Percentiles rank a stretch among this genome's conserved stretches.
These are phyloP conservation scores for Pyrus communis DNA, from an alignment of 306 rosid genomes.

Conservation along the genomic window DNA sequence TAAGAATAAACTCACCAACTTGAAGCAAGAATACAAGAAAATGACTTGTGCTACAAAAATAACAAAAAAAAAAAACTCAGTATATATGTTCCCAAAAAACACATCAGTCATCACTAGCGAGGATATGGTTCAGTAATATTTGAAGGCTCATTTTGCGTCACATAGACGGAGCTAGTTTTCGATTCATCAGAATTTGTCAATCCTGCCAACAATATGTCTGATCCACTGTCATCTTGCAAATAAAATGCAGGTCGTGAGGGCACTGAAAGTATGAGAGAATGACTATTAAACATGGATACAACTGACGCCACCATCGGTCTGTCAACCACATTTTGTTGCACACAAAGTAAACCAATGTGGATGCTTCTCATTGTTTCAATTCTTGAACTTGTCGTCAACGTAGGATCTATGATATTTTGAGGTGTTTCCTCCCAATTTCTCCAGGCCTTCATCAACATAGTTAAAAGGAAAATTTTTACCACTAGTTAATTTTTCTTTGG, in stretches of 20 bases:
- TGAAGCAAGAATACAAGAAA: background rate
- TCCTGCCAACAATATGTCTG: background rate
- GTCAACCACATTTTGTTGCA: background rate
- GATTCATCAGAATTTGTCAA: background rate
- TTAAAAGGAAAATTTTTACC: background rate
- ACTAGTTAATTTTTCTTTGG: no score
- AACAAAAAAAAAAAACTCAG: background rate
- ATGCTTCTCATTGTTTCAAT: slow-evolving; percentile 1
- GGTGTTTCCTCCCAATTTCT: slow-evolving; percentile 1
- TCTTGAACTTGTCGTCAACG: background rate
- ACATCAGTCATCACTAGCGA: background rate
- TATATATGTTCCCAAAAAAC: no score
- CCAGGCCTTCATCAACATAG: slow-evolving; percentile 2
- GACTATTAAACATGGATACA: background rate
- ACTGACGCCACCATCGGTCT: background rate
- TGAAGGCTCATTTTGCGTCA: background rate
- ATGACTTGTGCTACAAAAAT: background rate
- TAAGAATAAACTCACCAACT: background rate
- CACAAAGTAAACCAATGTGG: slow-evolving; percentile 9
- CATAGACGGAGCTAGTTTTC: background rate
- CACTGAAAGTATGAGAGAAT: background rate
- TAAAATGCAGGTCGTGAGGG: background rate
- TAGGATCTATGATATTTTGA: background rate
- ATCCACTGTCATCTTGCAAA: background rate
- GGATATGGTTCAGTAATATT: background rate